phyloP scores from a whole-genome alignment of 495 filamentous ascomycete species.

The Penicillium steckii region DNA sequence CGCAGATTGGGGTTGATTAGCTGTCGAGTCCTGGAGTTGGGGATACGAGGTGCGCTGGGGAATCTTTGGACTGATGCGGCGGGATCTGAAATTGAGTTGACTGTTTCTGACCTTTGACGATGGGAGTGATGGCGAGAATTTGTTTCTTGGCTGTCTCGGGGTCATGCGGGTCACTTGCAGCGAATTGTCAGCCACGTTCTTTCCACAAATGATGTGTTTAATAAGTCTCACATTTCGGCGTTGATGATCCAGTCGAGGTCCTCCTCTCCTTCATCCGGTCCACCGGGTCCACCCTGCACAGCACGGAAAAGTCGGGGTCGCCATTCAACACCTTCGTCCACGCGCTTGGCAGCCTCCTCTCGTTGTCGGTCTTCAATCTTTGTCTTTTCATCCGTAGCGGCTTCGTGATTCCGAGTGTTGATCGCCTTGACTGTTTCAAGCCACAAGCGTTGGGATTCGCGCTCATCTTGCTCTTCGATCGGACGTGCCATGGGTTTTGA shows the following conservation, averaged over 20 bases:
- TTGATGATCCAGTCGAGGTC: constrained; percentile 95
- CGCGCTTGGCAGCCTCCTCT: constrained; percentile 79
- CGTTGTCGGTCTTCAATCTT: constrained; percentile 91
- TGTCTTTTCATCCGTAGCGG: constrained; percentile 92
- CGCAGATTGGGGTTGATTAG: constrained; percentile 27
- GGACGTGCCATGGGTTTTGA: constrained; percentile 74
- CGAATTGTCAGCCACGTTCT: background rate
- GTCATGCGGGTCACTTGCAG: constrained; percentile 62
- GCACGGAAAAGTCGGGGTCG: constrained; percentile 77
- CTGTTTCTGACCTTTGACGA: constrained; percentile 69
- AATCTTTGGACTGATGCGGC: constrained; percentile 12
- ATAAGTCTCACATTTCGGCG: constrained; percentile 69
- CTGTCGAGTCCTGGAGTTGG: constrained; percentile 10
- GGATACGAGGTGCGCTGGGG: constrained; percentile 4
- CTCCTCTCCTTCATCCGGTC: constrained; percentile 77
- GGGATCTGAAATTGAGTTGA: constrained; percentile 43
- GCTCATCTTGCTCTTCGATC: constrained; percentile 81
- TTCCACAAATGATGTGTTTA: background rate
- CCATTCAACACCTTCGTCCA: constrained; percentile 85
- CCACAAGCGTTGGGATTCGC: constrained; percentile 91
- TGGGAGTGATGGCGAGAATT: constrained; percentile 82
- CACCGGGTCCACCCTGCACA: constrained; percentile 70
- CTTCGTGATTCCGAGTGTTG: constrained; percentile 78
- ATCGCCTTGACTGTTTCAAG: constrained; percentile 74
- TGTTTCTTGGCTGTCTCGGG: constrained; percentile 76